phyloP scores from a whole-genome alignment of 129 eudicot genomes.

The Smallanthus sonchifolius region DNA sequence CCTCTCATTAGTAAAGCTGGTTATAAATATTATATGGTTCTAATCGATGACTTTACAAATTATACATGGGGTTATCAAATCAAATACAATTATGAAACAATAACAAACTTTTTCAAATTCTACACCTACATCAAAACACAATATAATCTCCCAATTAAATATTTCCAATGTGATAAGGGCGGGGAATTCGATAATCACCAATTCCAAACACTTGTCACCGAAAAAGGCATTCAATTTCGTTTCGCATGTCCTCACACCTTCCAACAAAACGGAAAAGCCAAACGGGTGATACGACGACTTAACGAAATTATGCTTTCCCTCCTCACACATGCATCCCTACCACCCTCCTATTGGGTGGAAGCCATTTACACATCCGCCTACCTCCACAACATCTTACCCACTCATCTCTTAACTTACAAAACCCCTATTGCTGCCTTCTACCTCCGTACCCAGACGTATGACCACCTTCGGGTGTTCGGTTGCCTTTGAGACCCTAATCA shows the following conservation, averaged over 20 bases:
- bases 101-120: not conserved
- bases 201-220: not conserved
- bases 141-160: too few relatives aligned
- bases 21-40: not conserved
- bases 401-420: too few relatives aligned
- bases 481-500: too few relatives aligned
- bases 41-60: not conserved
- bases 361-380: too few relatives aligned
- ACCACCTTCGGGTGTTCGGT: not conserved
- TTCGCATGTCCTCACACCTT: not conserved
- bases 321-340: too few relatives aligned
- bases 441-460: not conserved
- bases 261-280: not conserved
- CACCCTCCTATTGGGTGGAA: too few relatives aligned
- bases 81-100: not conserved
- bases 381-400: too few relatives aligned
- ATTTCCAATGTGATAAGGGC: not conserved
- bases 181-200: not conserved
- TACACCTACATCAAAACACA: not conserved
- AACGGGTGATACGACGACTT: not conserved
- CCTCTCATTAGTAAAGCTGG: not conserved
- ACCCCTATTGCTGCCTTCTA: not conserved
- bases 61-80: not conserved
- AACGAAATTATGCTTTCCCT: not conserved
- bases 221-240: not conserved